These are phyloP conservation scores for Mycosphaerella sp. DNA, from an alignment of 2,329 filamentous ascomycete genomes.

Conservation along the genomic window DNA sequence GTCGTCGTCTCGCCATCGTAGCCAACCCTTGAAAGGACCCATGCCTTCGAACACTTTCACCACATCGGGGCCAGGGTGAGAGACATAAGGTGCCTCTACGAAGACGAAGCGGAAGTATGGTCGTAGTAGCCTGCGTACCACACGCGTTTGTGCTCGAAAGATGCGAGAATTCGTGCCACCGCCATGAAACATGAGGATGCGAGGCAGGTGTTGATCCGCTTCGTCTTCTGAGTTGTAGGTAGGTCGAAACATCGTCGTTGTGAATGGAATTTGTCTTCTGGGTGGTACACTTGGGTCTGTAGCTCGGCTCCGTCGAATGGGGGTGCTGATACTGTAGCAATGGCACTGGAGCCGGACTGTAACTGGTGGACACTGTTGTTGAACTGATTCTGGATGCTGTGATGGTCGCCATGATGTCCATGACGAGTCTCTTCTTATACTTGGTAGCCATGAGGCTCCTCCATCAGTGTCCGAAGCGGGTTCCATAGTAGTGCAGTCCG, in stretches of 20 bases:
- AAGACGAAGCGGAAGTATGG: conserved; percentile 36
- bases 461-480: neutral
- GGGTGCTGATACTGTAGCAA: neutral
- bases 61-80: conserved; percentile 33
- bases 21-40: conserved; percentile 35
- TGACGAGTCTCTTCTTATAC: neutral
- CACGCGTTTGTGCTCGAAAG: conserved; percentile 36
- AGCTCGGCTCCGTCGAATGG: neutral
- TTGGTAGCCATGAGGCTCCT: neutral
- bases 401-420: neutral
- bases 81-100: conserved; percentile 31
- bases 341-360: neutral
- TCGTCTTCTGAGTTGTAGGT: conserved; percentile 4
- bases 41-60: conserved; percentile 34
- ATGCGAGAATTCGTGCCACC: conserved; percentile 36
- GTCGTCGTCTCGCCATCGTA: conserved; percentile 17
- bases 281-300: neutral
- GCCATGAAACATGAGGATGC: conserved; percentile 39
- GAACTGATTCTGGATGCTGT: neutral
- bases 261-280: neutral
- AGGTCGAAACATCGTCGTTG: conserved; percentile 2
- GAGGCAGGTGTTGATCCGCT: conserved; percentile 10
- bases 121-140: conserved; percentile 30
- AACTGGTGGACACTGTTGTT: neutral
- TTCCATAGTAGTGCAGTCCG: neutral